These are phyloP conservation scores for Eucalyptus pauciflora DNA, from an alignment of 345 rosid genomes.

Conservation along the genomic window DNA sequence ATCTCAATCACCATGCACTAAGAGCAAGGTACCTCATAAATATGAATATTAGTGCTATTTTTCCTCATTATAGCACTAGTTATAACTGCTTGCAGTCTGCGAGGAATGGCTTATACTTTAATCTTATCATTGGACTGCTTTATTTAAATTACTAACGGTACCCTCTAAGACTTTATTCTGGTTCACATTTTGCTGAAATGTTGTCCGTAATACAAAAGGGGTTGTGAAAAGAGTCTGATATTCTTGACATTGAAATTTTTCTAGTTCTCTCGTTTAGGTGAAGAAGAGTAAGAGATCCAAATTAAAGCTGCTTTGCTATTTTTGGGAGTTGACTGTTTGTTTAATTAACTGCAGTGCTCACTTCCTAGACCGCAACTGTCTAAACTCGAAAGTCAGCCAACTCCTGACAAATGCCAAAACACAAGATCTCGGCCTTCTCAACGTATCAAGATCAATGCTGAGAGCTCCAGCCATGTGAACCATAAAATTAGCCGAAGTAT, in stretches of 20 bases:
- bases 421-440: constrained; percentile 19
- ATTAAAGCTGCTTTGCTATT: neutral
- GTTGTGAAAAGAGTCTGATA: neutral
- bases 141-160: neutral
- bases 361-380: constrained; percentile 27
- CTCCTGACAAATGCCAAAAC: constrained; percentile 9
- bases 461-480: constrained; percentile 10
- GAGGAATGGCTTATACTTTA: neutral
- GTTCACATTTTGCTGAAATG: neutral
- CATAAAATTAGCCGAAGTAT: constrained; percentile 18
- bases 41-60: neutral
- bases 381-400: constrained; percentile 32
- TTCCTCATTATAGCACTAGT: neutral
- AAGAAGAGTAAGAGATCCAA: neutral
- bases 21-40: neutral
- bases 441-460: constrained; percentile 15
- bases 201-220: neutral
- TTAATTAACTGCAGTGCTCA: constrained; percentile 27
- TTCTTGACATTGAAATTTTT: neutral
- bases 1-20: neutral
- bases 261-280: neutral
- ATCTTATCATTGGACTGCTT: neutral
- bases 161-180: neutral
- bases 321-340: neutral
- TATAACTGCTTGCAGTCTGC: neutral